phyloP scores from a whole-genome alignment of 371 early-diverging fungal species.

The Coemansia sp. region DNA sequence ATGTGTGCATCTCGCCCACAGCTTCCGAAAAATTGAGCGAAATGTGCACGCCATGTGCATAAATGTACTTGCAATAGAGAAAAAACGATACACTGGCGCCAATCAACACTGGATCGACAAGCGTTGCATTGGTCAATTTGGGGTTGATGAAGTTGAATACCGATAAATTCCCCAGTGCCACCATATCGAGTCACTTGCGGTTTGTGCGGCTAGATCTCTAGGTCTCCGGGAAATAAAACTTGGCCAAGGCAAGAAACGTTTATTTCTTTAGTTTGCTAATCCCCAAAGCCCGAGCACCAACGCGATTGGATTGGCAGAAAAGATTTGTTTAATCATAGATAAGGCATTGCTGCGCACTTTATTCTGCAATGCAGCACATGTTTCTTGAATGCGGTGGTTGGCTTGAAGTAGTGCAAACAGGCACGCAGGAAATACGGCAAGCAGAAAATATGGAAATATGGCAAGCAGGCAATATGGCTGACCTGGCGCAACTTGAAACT shows the following conservation, averaged over 20 bases:
- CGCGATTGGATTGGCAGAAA: too few species aligned
- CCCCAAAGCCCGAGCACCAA: too few species aligned
- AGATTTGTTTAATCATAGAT: too few species aligned
- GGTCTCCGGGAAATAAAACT: not conserved
- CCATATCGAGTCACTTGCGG: not conserved
- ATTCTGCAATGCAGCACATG: too few species aligned
- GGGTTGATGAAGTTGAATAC: not conserved
- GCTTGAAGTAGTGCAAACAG: too few species aligned
- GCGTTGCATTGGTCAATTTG: not conserved
- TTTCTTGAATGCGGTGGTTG: too few species aligned
- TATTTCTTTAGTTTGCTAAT: too few species aligned
- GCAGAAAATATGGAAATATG: not conserved
- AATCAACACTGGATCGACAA: not conserved
- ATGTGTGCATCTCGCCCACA: not conserved
- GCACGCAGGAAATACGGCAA: too few species aligned
- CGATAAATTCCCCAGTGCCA: not conserved
- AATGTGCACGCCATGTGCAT: not conserved
- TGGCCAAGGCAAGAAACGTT: too few species aligned
- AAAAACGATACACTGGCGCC: not conserved
- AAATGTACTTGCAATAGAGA: not conserved
- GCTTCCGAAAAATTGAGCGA: constrained; percentile 5
- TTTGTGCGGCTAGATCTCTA: not conserved
- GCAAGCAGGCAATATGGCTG: constrained; percentile 1
- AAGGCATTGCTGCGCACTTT: too few species aligned
- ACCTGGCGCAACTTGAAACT: not conserved